Base-by-base conservation (phyloP, 2,329 filamentous ascomycete genomes). In the Aspergillus flavus region DNA sequence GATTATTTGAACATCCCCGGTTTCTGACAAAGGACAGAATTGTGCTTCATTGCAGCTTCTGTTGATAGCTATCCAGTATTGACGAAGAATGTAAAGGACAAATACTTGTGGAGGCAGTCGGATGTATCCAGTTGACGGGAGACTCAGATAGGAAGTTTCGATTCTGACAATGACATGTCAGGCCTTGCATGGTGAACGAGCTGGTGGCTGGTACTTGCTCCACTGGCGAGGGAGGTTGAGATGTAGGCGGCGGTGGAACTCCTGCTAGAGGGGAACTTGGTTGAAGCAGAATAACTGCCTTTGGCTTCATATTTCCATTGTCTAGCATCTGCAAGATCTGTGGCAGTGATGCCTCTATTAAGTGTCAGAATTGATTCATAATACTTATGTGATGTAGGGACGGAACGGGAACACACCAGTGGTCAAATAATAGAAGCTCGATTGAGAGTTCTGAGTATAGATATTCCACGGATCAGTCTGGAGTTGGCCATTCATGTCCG, bases 271-370 rank as follows among this genome's bases (percentile, higher is more conserved):
- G 59, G 16, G 16, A 2, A 26, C 58, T 50, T 26, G 60, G 61
- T 9, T 61, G 63, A 21, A 70, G 56, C 1, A 70, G 26, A 39
- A 70, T 64, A n/a, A 70, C 62, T 3, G 66, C 66, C 23, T 68
- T 66, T 6, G 66, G 56, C 12, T 61, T 59, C 9, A 59, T 46
- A 9, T 59, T 19, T 9, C 57, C 56, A 6, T 57, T 46, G 9
- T 62, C 58, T 3, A 70, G 26, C 3, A 61, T 57, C 46, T 70
- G 68, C 39, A 70, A 61, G 6, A 69, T 64, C 45, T 70, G 68
- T 6, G 67, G 68, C 5, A 70, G 64, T 21, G 66, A 62, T 1
- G 60, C 36, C 26, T 70, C 68, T 70, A 12, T 14, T 12, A 21
- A n/a, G 4, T 28, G 3, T 50, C 14, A 57, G 41, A 6, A 19